Evolutionary conservation across 495 filamentous ascomycete species (phyloP).

Genomic region (Letharia columbiana): DNA sequence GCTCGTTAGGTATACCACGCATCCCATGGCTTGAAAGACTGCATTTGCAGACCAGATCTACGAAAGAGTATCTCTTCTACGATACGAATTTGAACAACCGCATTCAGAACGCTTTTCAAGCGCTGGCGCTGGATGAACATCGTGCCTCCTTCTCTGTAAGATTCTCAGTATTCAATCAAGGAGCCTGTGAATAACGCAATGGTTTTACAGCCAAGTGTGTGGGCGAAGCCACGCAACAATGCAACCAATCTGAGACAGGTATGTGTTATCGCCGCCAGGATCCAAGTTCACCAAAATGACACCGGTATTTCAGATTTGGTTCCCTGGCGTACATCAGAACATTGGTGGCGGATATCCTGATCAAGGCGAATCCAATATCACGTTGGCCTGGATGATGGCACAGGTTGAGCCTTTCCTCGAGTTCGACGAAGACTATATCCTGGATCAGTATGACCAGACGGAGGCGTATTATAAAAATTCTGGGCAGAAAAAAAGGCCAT

Average conservation of each 20-base stretch:
- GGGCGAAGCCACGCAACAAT: slow-evolving; percentile 35
- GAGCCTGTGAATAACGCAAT: not conserved
- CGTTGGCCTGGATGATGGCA: slow-evolving; percentile 43
- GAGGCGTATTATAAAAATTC: slow-evolving; percentile 22
- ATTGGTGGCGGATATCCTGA: slow-evolving; percentile 42
- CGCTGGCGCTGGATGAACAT: slow-evolving; percentile 49
- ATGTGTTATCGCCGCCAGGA: not conserved
- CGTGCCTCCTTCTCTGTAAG: slow-evolving; percentile 37
- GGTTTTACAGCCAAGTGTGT: slow-evolving; percentile 29
- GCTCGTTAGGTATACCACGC: slow-evolving; percentile 31
- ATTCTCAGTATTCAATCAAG: too few species aligned
- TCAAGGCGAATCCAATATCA: slow-evolving; percentile 34
- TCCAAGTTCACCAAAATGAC: slow-evolving; percentile 4
- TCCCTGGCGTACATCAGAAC: slow-evolving; percentile 47
- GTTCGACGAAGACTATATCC: slow-evolving; percentile 26
- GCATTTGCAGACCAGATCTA: slow-evolving; percentile 21
- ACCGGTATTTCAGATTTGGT: slow-evolving; percentile 40
- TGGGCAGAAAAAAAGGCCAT: slow-evolving; percentile 23
- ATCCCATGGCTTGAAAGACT: slow-evolving; percentile 24
- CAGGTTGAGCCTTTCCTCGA: slow-evolving; percentile 30
- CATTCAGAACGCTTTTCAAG: slow-evolving; percentile 53
- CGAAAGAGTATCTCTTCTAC: slow-evolving; percentile 27
- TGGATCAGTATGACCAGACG: slow-evolving; percentile 22
- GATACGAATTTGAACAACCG: slow-evolving; percentile 31
- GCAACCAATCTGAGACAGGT: slow-evolving; percentile 12